Base-by-base conservation (phyloP, 768 basidiomycete species). In the Auricularia auricula-judae region DNA sequence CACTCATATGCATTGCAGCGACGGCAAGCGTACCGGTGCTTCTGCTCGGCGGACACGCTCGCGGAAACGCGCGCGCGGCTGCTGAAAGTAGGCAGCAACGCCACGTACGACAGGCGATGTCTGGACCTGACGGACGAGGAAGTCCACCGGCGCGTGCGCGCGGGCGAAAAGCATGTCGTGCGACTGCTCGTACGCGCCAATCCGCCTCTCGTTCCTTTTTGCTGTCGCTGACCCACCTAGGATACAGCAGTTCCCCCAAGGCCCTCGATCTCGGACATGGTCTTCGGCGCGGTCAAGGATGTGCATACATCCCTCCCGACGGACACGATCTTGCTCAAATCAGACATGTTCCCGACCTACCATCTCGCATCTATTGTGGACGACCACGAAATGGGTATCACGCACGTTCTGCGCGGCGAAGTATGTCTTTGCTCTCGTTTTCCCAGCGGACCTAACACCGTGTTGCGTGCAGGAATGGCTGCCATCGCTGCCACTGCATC, bases 311-410 rank as follows among this genome's bases (percentile, higher is more conserved):
- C 89, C 1, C 74, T 91, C 3, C 85, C 87, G 1, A 95, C 93
- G 2, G 97, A 99, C 72, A 93, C 94, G 29, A 84, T 98, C 56
- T 77, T 98, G 3, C 79, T 98, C 66, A 98, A 99, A 74, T 87
- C 90, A 1, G 97, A 99, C 72, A 78, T 84, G 1, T 96, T 89
- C 72, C 97, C 97, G 4, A 98, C 96, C 0, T 99, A 99, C 72
- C 97, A 98, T 68, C 82, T 99, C 3, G 96, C 97, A 0, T 94
- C 87, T 23, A 92, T 98, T 0, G 92, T 96, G 0, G 97, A 99
- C 68, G 97, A 99, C 75, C 86, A 93, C 69, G 85, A 87, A 69
- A 99, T 99, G 97, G 87, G 87, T 0, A 92, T 99, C 29, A 92
- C 93, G 0, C 97, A 98, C 75, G 95, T 98, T 3, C 76, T 98